Evolutionary conservation across 179 eudicot genomes (phyloP).

Genomic region (Carnegiea gigantea): DNA sequence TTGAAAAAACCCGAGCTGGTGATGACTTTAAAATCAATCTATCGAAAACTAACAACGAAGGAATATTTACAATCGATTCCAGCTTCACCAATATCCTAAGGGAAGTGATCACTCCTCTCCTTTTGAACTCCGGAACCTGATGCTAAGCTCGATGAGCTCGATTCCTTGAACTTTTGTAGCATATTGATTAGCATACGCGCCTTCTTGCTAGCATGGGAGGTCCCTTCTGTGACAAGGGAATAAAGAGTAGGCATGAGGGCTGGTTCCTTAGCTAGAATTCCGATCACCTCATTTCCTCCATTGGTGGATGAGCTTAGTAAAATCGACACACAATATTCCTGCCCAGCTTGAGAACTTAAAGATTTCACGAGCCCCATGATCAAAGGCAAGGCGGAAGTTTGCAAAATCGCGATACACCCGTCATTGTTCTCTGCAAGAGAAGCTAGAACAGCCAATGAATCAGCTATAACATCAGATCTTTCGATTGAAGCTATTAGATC

Average conservation of each 20-base stretch:
- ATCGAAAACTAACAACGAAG: background rate
- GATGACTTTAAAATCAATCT: background rate
- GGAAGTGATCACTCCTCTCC: conserved; percentile 40
- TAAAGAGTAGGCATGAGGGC: conserved; percentile 53
- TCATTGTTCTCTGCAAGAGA: conserved; percentile 53
- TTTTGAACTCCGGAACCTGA: conserved; percentile 30
- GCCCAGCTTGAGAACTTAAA: conserved; percentile 47
- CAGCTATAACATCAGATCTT: conserved; percentile 50
- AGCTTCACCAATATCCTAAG: conserved; percentile 10
- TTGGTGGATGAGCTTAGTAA: conserved; percentile 48
- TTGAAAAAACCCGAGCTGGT: conserved; percentile 34
- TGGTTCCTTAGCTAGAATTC: conserved; percentile 42
- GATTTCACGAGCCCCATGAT: conserved; percentile 36
- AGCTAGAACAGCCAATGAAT: conserved; percentile 60
- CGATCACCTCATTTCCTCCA: conserved; percentile 47
- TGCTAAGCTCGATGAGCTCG: conserved; percentile 44
- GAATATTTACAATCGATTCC: conserved; percentile 6
- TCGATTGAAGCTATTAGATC: conserved; percentile 41
- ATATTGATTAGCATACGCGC: conserved; percentile 56
- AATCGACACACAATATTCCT: conserved; percentile 63
- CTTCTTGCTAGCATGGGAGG: conserved; percentile 54
- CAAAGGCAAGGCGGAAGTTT: conserved; percentile 29
- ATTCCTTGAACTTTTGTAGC: conserved; percentile 56
- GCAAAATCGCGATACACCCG: conserved; percentile 50
- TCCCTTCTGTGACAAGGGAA: conserved; percentile 53